These are phyloP conservation scores for Orbilia oligospora DNA, from an alignment of 2,329 filamentous ascomycete species.

Conservation along the genomic window DNA sequence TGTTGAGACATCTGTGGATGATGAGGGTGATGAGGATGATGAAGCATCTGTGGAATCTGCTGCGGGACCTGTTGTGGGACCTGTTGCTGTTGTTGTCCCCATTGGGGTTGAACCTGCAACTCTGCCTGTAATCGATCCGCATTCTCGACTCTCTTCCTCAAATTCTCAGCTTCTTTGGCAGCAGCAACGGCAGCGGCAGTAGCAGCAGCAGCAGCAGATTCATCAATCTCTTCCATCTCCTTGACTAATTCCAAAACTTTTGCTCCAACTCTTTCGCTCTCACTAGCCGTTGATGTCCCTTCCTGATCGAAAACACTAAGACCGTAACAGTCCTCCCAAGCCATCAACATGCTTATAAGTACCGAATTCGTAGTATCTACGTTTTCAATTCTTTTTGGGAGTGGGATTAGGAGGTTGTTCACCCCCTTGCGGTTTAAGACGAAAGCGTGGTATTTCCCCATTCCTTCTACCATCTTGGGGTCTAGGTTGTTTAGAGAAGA, in stretches of 20 bases:
- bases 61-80: neutral
- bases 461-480: slow-evolving; percentile 17
- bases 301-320: slow-evolving; percentile 53
- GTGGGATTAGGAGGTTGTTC: slow-evolving; percentile 56
- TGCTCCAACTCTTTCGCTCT: slow-evolving; percentile 37
- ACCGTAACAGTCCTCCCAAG: slow-evolving; percentile 54
- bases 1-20: slow-evolving; percentile 14
- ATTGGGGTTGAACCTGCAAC: neutral
- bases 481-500: neutral
- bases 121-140: slow-evolving; percentile 34
- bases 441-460: slow-evolving; percentile 48
- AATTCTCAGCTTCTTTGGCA: neutral
- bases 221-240: slow-evolving; percentile 40
- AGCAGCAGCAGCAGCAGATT: neutral
- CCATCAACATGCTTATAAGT: slow-evolving; percentile 57
- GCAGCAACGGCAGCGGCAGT: neutral
- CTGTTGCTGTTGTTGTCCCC: slow-evolving; percentile 24
- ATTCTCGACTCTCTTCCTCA: neutral
- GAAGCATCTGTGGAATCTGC: neutral
- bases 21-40: slow-evolving; percentile 1
- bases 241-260: slow-evolving; percentile 47
- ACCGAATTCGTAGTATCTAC: slow-evolving; percentile 57
- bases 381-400: slow-evolving; percentile 49
- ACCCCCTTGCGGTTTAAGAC: slow-evolving; percentile 53
- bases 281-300: slow-evolving; percentile 50